A percentile compares a stretch with the other conserved stretches of the same genome.
Conservation (phyloP, 148 eudicot genomes). For the Pouteria glomerata region DNA sequence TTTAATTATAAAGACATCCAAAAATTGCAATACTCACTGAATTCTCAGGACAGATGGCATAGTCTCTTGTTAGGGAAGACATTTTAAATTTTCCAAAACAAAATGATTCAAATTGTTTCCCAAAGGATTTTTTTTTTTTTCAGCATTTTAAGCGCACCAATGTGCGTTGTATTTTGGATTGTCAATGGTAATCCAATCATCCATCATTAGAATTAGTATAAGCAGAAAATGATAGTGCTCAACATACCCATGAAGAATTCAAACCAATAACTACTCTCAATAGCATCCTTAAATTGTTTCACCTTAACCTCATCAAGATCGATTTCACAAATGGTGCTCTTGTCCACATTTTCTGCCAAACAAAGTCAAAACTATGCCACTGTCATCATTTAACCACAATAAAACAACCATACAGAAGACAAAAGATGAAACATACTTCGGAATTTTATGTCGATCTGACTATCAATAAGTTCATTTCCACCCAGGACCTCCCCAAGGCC, state of each 20-base stretch:
- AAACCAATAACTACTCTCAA: slow-evolving; percentile 90
- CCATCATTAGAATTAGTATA: not conserved
- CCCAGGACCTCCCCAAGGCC: slow-evolving; percentile 98
- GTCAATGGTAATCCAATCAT: not conserved
- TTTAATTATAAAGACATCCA: not conserved
- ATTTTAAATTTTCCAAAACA: not conserved
- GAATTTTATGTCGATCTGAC: slow-evolving; percentile 76
- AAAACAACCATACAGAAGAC: slow-evolving; percentile 2
- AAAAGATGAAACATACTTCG: slow-evolving; percentile 44
- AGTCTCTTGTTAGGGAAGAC: not conserved
- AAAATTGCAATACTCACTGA: not conserved
- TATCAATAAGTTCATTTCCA: slow-evolving; percentile 96
- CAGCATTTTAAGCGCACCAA: not conserved
- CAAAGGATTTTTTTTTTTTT: not conserved
- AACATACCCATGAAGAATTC: slow-evolving; percentile 88
- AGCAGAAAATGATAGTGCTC: not conserved
- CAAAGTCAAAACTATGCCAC: not conserved
- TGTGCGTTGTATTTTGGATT: not conserved
- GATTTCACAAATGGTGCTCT: slow-evolving; percentile 60
- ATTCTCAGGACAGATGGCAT: not conserved
- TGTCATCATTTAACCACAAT: not conserved
- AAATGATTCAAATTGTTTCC: not conserved
- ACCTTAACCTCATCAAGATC: slow-evolving; percentile 72
- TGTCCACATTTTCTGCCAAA: slow-evolving; percentile 71
- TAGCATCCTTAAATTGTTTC: slow-evolving; percentile 80